Percentiles rank a stretch among this genome's conserved stretches.
Evolutionary conservation across 202 grass and related monocot genomes (phyloP).

Genomic region (Carex arenaria): DNA sequence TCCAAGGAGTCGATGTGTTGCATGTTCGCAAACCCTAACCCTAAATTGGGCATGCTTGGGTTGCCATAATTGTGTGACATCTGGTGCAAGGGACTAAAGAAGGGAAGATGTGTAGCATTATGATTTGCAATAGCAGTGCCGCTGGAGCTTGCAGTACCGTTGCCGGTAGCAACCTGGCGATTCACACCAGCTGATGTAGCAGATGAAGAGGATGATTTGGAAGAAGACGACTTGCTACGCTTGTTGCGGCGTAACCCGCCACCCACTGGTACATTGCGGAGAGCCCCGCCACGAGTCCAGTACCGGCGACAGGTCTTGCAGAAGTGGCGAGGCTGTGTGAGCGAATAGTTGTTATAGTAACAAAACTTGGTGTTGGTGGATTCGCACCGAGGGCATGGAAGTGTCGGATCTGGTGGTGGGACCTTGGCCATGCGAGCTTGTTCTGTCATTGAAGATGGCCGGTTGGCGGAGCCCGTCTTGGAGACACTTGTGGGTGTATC

Average conservation of each 20-base stretch:
- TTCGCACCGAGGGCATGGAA: slow-evolving; percentile 81
- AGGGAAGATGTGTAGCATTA: slow-evolving; percentile 38
- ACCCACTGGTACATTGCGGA: slow-evolving; percentile 85
- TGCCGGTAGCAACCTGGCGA: slow-evolving; percentile 24
- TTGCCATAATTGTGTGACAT: slow-evolving; percentile 14
- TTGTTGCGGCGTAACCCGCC: slow-evolving; percentile 83
- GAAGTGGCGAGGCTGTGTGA: slow-evolving; percentile 84
- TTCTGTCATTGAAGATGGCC: slow-evolving; percentile 56
- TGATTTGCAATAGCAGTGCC: slow-evolving; percentile 46
- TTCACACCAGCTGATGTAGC: slow-evolving; percentile 24
- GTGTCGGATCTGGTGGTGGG: slow-evolving; percentile 59
- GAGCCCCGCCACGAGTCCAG: slow-evolving; percentile 85
- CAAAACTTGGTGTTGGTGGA: slow-evolving; percentile 91
- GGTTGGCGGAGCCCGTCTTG: slow-evolving; percentile 13
- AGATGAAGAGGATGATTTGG: slow-evolving; percentile 49
- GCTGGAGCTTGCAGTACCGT: slow-evolving; percentile 31
- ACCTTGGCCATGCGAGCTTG: slow-evolving; percentile 69
- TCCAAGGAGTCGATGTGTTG: slow-evolving; percentile 31
- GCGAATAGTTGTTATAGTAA: slow-evolving; percentile 98
- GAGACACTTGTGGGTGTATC: slow-evolving; percentile 45
- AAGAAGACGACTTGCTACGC: slow-evolving; percentile 59
- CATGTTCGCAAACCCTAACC: slow-evolving; percentile 54
- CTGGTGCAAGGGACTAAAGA: slow-evolving; percentile 27
- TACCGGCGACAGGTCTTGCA: slow-evolving; percentile 92
- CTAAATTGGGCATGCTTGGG: slow-evolving; percentile 13